These are phyloP conservation scores for Biscogniauxia sp. DNA, from an alignment of 2,329 filamentous ascomycete species.

Conservation along the genomic window DNA sequence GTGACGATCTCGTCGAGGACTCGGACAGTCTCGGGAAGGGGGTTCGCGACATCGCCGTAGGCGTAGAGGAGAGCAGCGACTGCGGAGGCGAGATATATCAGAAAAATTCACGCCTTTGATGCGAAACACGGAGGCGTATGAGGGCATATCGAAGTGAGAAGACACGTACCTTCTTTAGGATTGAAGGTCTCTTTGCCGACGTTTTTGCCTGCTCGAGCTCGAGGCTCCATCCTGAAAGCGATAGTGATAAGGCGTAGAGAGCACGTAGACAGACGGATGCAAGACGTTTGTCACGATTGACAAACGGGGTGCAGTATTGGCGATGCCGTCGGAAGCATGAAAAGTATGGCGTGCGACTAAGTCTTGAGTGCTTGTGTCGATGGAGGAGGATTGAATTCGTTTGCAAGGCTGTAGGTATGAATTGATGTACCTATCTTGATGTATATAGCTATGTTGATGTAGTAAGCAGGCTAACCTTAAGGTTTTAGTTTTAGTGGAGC, in stretches of 20 bases:
- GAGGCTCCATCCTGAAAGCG: conserved; percentile 60
- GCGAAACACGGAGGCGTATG: background rate
- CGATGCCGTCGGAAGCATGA: background rate
- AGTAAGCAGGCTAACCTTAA: too few relatives aligned
- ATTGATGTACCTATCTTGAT: too few relatives aligned
- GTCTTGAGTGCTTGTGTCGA: background rate
- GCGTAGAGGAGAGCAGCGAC: conserved; percentile 75
- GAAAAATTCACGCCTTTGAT: background rate
- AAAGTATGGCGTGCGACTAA: background rate
- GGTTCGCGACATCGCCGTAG: conserved; percentile 74
- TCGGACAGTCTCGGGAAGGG: conserved; percentile 79
- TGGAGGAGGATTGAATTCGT: background rate
- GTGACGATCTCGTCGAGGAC: conserved; percentile 93
- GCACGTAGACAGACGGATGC: background rate
- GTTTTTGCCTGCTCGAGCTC: conserved; percentile 75
- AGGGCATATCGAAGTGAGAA: conserved; percentile 1
- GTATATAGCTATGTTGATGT: too few relatives aligned
- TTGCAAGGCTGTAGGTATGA: background rate
- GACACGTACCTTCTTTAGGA: conserved; percentile 62
- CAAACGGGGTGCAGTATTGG: background rate
- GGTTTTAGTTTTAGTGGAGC: background rate
- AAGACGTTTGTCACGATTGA: background rate
- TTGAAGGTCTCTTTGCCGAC: conserved; percentile 81
- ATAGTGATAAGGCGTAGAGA: background rate
- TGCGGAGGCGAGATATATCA: conserved; percentile 34